Base-by-base conservation (phyloP, 148 eudicot genomes). In the Nepenthes mirabilis region DNA sequence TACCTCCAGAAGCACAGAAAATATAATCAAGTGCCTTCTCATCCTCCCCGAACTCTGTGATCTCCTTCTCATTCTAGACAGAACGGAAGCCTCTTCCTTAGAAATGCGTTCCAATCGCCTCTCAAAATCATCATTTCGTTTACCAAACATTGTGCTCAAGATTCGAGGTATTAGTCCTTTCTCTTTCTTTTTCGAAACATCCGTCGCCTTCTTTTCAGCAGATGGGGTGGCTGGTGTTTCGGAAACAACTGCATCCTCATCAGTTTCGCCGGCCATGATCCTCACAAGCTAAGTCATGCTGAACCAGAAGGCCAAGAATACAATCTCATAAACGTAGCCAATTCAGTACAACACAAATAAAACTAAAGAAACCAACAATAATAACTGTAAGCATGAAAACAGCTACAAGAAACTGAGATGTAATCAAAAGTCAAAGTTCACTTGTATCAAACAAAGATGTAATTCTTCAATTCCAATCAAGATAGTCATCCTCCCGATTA, bases 1-100 rank as follows among this genome's bases (percentile, higher is more conserved):
- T 74, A 90, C 97, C 97, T 90, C 97, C 58, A 80, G 65, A 66
- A 82, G 62, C 52, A 82, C 69, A 49, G 85, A 78, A 61, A 82
- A 75, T 40, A 82, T 49, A 45, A 90, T 82, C 61, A 90, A 65
- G 71, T 84, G 71, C 61, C 83, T 79, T 40, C 61, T 71, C 68
- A 76, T 69, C 63, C 74, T 71, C 56, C 88, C 79, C 80, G 77
- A 84, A 56, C 74, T 74, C 70, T 66, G 72, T 54, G 90, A 75
- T 72, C 95, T 78, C 73, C 65, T 77, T 57, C 81, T 80, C 74
- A 82, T 82, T 69, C 89, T 75, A 43, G 73, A 67, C 33, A 84
- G 73, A 75, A 90, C 68, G 61, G 76, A 33, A 57, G 86, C 77
- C 70, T 90, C 97, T 67, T 87, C 88, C 71, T 82, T 90, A 5